Percentiles rank a stretch among this genome's conserved stretches.
phyloP scores from a whole-genome alignment of 306 rosid species.

The Quillaja saponaria region DNA sequence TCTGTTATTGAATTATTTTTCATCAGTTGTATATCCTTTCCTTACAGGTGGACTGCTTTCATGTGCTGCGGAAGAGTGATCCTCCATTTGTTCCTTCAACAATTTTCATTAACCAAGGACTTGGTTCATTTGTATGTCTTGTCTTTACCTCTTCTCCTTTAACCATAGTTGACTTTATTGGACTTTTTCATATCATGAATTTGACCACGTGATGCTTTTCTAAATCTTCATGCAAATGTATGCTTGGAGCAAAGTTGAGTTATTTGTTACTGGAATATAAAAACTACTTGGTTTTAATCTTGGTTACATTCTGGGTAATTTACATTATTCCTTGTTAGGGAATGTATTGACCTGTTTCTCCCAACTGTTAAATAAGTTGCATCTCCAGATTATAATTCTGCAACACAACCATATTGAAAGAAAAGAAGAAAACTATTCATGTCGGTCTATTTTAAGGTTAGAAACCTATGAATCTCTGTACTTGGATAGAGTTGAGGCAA shows the following conservation, averaged over 20 bases:
- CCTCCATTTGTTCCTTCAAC: slow-evolving; percentile 92
- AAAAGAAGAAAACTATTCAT: background rate
- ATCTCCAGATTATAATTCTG: slow-evolving; percentile 3
- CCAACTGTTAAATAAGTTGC: background rate
- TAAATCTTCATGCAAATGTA: too few species aligned
- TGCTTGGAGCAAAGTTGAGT: slow-evolving; percentile 11
- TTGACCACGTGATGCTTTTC: too few species aligned
- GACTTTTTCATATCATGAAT: too few species aligned
- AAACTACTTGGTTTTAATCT: too few species aligned
- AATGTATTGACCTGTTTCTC: too few species aligned
- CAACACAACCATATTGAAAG: background rate
- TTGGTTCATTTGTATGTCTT: slow-evolving; percentile 80
- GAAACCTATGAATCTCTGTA: background rate
- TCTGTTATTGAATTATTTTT: slow-evolving; percentile 22
- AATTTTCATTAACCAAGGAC: slow-evolving; percentile 84
- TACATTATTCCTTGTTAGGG: too few species aligned
- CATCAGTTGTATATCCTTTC: slow-evolving; percentile 4
- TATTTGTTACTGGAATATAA: background rate
- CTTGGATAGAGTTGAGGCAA: background rate
- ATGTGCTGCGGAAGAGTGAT: slow-evolving; percentile 91
- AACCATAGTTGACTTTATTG: slow-evolving; percentile 8
- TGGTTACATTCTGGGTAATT: too few species aligned
- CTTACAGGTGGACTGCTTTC: slow-evolving; percentile 94
- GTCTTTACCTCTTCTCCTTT: slow-evolving; percentile 19
- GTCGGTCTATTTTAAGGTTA: too few species aligned